phyloP scores from a whole-genome alignment of 768 basidiomycete genomes.

The Trametes sanguinea region DNA sequence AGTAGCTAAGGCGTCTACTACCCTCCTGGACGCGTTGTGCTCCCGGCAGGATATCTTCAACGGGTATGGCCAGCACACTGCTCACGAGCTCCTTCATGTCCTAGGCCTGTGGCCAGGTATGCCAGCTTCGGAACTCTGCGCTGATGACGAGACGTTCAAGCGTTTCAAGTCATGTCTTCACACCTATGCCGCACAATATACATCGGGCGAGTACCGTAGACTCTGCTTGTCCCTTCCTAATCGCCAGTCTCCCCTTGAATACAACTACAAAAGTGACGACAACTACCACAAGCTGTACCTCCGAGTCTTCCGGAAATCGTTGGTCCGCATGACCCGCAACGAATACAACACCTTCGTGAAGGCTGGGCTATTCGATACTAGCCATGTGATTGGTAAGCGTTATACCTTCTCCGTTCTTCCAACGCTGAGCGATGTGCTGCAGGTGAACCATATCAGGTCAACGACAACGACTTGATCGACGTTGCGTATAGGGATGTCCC shows the following conservation, averaged over 20 bases:
- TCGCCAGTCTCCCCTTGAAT: neutral
- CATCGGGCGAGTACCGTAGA: neutral
- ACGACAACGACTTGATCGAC: neutral
- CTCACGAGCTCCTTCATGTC: neutral
- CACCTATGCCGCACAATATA: neutral
- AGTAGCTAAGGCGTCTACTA: no score
- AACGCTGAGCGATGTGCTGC: no score
- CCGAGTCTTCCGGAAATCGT: neutral
- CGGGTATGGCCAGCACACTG: slow-evolving; percentile 3
- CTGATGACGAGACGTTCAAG: neutral
- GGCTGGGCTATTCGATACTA: neutral
- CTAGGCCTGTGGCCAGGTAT: neutral
- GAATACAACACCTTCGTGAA: neutral
- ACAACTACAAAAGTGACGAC: neutral
- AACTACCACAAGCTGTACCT: neutral
- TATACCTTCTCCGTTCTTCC: no score
- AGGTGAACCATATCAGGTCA: neutral
- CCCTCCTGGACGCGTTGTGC: no score
- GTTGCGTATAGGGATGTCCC: neutral
- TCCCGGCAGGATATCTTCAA: neutral
- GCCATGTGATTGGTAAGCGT: neutral
- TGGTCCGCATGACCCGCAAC: neutral
- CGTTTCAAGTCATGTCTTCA: neutral
- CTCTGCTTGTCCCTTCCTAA: neutral
- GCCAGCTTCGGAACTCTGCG: neutral